These are phyloP conservation scores for Sporothrix curviconia DNA, from an alignment of 2,329 filamentous ascomycete species.

Conservation along the genomic window DNA sequence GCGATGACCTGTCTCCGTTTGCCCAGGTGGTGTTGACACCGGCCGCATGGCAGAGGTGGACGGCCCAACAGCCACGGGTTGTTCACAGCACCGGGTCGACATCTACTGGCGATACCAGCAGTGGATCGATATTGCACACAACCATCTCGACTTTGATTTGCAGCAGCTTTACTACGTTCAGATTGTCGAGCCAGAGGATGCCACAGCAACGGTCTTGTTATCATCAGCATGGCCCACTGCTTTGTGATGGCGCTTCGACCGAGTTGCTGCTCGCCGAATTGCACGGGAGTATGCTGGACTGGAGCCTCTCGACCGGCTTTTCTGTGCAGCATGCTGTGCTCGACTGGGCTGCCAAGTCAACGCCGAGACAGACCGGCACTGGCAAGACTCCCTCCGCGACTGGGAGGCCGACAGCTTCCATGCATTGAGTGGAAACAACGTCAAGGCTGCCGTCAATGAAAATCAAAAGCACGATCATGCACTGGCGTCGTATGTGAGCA, in stretches of 20 bases:
- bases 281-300: constrained; percentile 20
- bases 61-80: not conserved
- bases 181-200: constrained; percentile 17
- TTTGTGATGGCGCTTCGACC: constrained; percentile 32
- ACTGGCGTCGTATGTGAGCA: not conserved
- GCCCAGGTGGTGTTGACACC: constrained; percentile 27
- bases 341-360: constrained; percentile 5
- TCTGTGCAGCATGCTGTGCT: constrained; percentile 8
- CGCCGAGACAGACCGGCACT: constrained; percentile 15
- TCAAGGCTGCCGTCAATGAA: constrained; percentile 6
- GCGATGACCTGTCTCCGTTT: constrained; percentile 30
- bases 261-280: constrained; percentile 30
- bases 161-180: constrained; percentile 19
- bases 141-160: constrained; percentile 19
- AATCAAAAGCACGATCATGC: constrained; percentile 8
- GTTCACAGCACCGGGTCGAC: not conserved
- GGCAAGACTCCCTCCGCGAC: constrained; percentile 16
- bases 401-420: constrained; percentile 22
- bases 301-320: constrained; percentile 12
- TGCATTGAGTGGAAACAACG: constrained; percentile 21
- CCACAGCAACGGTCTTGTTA: constrained; percentile 15
- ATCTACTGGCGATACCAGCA: constrained; percentile 9
- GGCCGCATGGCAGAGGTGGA: constrained; percentile 10
- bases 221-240: constrained; percentile 28
- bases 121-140: constrained; percentile 18